Evolutionary conservation across 495 filamentous ascomycete species (phyloP).

Genomic region (Emericellopsis terricola): DNA sequence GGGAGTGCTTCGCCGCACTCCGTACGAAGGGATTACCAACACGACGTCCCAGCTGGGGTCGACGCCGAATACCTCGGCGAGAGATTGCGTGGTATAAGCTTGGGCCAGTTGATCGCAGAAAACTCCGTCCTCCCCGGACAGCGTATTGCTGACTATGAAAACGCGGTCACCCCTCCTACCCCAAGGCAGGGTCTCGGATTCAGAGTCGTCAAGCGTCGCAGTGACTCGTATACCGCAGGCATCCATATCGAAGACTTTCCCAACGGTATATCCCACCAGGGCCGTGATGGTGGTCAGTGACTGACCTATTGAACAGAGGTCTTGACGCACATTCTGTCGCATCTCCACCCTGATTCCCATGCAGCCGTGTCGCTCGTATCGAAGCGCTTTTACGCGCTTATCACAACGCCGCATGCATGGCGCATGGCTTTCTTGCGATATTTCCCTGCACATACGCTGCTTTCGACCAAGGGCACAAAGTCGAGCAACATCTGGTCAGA

Average conservation of each 20-base stretch:
- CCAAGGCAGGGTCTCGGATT: constrained; percentile 34
- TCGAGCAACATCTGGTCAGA: constrained; percentile 17
- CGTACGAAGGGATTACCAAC: constrained; percentile 5
- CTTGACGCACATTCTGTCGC: constrained; percentile 77
- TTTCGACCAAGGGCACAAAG: constrained; percentile 13
- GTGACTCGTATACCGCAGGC: constrained; percentile 19
- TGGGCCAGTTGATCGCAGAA: constrained; percentile 9
- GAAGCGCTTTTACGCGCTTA: constrained; percentile 60
- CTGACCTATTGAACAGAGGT: constrained; percentile 43
- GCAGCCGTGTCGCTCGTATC: constrained; percentile 66
- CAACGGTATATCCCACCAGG: constrained; percentile 43
- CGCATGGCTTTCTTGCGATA: constrained; percentile 72
- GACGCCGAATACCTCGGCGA: constrained; percentile 18
- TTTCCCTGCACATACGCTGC: constrained; percentile 54
- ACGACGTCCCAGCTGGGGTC: constrained; percentile 8
- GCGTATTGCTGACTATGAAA: constrained; percentile 59
- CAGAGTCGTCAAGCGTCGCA: constrained; percentile 39
- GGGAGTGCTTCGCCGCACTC: constrained; percentile 13
- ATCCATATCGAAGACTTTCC: constrained; percentile 49
- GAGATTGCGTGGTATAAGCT: constrained; percentile 22
- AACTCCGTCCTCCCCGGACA: constrained; percentile 26
- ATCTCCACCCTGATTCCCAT: constrained; percentile 65
- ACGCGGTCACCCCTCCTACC: constrained; percentile 27
- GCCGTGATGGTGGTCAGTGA: not conserved
- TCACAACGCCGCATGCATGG: constrained; percentile 84